Percentiles rank a stretch among this genome's conserved stretches.
Evolutionary conservation across 805 yeast genomes (phyloP).

Genomic region (Metschnikowia anglica): DNA sequence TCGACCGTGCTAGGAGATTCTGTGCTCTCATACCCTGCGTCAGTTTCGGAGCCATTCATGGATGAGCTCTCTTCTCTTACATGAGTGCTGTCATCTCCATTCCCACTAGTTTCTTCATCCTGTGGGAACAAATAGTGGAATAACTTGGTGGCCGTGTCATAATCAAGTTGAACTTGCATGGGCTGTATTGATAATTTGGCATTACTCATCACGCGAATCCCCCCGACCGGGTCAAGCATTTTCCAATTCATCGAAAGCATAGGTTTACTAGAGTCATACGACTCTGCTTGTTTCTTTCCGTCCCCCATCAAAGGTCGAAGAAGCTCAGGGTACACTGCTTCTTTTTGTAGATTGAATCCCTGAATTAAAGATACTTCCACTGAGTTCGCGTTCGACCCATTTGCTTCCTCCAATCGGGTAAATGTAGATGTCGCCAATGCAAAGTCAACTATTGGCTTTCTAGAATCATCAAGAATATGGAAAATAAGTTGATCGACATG

Average conservation of each 20-base stretch:
- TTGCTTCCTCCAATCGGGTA: conserved; percentile 58
- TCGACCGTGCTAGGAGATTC: conserved; percentile 17
- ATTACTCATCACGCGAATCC: conserved; percentile 73
- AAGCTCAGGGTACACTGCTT: conserved; percentile 67
- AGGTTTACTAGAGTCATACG: conserved; percentile 19
- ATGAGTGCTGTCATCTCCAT: background rate
- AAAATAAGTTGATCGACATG: conserved; percentile 65
- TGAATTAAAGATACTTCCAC: conserved; percentile 62
- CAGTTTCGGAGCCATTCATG: conserved; percentile 31
- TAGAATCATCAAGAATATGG: conserved; percentile 61
- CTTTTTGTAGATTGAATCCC: conserved; percentile 60
- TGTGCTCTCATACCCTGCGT: conserved; percentile 18
- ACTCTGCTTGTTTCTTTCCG: conserved; percentile 19
- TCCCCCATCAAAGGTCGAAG: conserved; percentile 48
- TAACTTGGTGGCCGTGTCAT: conserved; percentile 60
- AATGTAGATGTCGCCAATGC: conserved; percentile 62
- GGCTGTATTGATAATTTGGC: conserved; percentile 65
- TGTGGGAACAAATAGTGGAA: conserved; percentile 72
- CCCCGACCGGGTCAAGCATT: conserved; percentile 85
- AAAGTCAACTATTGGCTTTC: conserved; percentile 68
- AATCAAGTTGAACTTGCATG: conserved; percentile 69
- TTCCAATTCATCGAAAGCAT: conserved; percentile 55
- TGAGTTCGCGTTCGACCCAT: conserved; percentile 65
- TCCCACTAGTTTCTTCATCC: conserved; percentile 21
- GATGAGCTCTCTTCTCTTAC: conserved; percentile 3